A percentile compares a stretch with the other conserved stretches of the same genome.
These are phyloP conservation scores for Erythrophleum ivorense DNA, from an alignment of 331 rosid genomes.

Conservation along the genomic window DNA sequence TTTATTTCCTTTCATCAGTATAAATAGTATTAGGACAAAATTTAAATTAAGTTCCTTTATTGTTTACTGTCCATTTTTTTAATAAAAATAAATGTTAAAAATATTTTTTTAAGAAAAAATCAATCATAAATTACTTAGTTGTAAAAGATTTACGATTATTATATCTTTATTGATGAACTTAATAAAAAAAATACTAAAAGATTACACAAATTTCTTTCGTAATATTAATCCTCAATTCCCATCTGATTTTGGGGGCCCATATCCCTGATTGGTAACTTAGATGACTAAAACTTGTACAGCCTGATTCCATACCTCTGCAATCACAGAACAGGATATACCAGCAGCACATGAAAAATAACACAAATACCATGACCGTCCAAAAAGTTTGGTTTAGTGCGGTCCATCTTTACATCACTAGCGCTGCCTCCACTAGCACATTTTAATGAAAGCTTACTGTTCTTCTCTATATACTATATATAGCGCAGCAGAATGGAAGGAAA, in stretches of 20 bases:
- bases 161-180: not conserved
- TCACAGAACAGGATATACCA: not conserved
- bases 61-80: too few relatives aligned
- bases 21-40: too few relatives aligned
- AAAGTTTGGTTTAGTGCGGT: conserved; percentile 60
- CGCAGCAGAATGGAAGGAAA: conserved; percentile 39
- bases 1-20: too few relatives aligned
- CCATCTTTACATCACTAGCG: conserved; percentile 48
- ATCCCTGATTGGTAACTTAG: too few relatives aligned
- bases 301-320: not conserved
- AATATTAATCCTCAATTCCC: too few relatives aligned
- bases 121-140: not conserved
- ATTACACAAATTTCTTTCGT: too few relatives aligned
- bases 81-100: too few relatives aligned
- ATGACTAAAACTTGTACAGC: not conserved
- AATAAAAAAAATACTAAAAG: not conserved
- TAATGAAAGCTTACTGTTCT: conserved; percentile 1
- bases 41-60: too few relatives aligned
- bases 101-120: not conserved
- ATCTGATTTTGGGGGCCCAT: too few relatives aligned
- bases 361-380: conserved; percentile 30
- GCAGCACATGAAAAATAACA: not conserved
- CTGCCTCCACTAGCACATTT: conserved; percentile 49
- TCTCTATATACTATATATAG: conserved; percentile 1
- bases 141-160: not conserved